Evolutionary conservation across 2,329 filamentous ascomycete genomes (phyloP), one percentile per base, ranked within the genome.

Genomic region (Aspergillus udagawae): DNA sequence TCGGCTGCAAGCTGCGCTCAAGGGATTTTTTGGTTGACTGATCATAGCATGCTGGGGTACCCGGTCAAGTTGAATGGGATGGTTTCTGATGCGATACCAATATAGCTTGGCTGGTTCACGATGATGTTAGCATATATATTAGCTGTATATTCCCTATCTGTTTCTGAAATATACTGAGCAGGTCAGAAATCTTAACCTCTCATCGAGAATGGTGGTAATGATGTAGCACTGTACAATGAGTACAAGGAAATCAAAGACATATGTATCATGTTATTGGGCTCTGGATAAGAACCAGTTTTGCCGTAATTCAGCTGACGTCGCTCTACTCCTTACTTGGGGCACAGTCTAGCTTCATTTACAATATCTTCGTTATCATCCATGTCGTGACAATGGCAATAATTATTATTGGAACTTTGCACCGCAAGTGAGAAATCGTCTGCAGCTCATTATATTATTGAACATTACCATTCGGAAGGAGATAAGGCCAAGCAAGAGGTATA

Each of bases 51-150:
- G 56, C 73, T 84, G 51, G 81, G 73, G 10, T 73, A 77, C 50
- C 82, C 82, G 0, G 81, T 81, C 2, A 81, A 83, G 61, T 68
- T 79, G 23, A 82, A 81, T 59, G 79, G 77, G 55, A 66, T 76
- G 50, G 73, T 84, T 52, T 80, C 74, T 54, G 75, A 82, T 64
- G 73, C 75, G 3, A 83, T 84, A 73, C 77, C 53, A 8, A 65
- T 67, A 57, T 65, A 57, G 47, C 14, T n/a, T 21, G 53, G 21
- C 28, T 20, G 32, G 38, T 52, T 28, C 25, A 21, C 35, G 49
- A 48, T 25, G 21, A 52, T 21, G 14, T 29, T 9, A 47, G 52
- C 28, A 17, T 32, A 38, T 47, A 35, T 42, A 51, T 12, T 25
- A 52, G 32, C 14, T 38, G 32, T 38, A 38, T 38, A 38, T 38